These are phyloP conservation scores for Porphyrellus cyaneotinctus DNA, from an alignment of 768 basidiomycete genomes.

Conservation along the genomic window DNA sequence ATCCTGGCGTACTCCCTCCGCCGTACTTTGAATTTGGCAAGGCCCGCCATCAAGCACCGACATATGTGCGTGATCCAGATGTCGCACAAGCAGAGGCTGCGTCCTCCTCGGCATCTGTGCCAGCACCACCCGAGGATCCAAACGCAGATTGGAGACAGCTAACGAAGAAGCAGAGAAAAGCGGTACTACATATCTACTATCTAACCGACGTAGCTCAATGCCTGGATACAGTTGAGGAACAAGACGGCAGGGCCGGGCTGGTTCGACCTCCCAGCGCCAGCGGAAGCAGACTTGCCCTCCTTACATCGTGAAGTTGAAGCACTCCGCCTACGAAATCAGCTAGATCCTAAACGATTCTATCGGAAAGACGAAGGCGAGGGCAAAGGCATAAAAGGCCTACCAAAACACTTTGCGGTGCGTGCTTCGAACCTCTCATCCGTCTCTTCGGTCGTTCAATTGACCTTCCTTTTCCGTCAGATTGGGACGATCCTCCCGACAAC, in stretches of 20 bases:
- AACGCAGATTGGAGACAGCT: conserved; percentile 61
- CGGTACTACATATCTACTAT: conserved; percentile 39
- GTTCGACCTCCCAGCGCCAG: conserved; percentile 85
- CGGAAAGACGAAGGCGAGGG: conserved; percentile 83
- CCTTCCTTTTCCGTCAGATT: conserved; percentile 45
- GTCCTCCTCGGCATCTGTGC: conserved; percentile 45
- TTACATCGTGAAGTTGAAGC: conserved; percentile 85
- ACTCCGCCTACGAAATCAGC: conserved; percentile 76
- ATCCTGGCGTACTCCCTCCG: conserved; percentile 60
- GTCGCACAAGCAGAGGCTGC: conserved; percentile 49
- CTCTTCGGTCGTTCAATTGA: conserved; percentile 1
- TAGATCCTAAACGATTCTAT: conserved; percentile 92
- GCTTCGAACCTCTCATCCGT: neutral
- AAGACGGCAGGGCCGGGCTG: conserved; percentile 76
- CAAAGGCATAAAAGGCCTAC: conserved; percentile 77
- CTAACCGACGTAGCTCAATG: neutral
- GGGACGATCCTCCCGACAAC: conserved; percentile 70
- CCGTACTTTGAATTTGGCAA: conserved; percentile 59
- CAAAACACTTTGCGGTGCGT: conserved; percentile 87
- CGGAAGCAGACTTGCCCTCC: conserved; percentile 73
- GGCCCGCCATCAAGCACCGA: conserved; percentile 41
- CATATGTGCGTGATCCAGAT: conserved; percentile 57
- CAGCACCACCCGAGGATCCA: conserved; percentile 60
- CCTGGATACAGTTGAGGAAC: conserved; percentile 49
- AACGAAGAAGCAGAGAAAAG: conserved; percentile 70